These are phyloP conservation scores for Trichoderma koningii DNA, from an alignment of 2,329 filamentous ascomycete species.

Conservation along the genomic window DNA sequence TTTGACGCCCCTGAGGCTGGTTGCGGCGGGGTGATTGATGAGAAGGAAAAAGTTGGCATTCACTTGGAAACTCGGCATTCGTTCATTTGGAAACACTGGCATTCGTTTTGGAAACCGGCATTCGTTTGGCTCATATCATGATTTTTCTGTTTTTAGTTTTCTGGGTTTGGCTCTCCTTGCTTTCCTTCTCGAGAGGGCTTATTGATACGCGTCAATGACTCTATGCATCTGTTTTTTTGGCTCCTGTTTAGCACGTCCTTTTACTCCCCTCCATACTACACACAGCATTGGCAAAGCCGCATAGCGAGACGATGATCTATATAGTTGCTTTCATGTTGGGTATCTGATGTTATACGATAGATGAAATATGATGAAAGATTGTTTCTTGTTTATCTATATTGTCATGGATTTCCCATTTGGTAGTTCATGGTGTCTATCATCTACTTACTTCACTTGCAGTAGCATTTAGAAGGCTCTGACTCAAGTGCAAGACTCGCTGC, in stretches of 20 bases:
- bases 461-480: slow-evolving; percentile 47
- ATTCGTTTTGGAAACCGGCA: neutral
- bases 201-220: neutral
- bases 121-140: neutral
- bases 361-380: slow-evolving; percentile 23
- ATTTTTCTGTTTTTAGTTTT: neutral
- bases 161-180: slow-evolving; percentile 1
- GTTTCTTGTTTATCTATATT: neutral
- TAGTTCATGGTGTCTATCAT: neutral
- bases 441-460: slow-evolving; percentile 32
- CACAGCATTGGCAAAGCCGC: slow-evolving; percentile 15
- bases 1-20: neutral
- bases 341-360: slow-evolving; percentile 11
- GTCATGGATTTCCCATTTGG: too few relatives aligned
- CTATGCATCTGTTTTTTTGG: slow-evolving; percentile 19
- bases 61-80: too few relatives aligned
- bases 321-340: neutral
- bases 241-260: slow-evolving; percentile 8
- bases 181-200: neutral
- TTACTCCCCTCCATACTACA: neutral
- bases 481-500: slow-evolving; percentile 50
- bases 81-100: too few relatives aligned
- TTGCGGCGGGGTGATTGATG: neutral
- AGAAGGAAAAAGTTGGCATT: neutral
- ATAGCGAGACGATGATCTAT: slow-evolving; percentile 16